Evolutionary conservation across 768 basidiomycete genomes (phyloP).

Genomic region (Xanthoconium stramineum): DNA sequence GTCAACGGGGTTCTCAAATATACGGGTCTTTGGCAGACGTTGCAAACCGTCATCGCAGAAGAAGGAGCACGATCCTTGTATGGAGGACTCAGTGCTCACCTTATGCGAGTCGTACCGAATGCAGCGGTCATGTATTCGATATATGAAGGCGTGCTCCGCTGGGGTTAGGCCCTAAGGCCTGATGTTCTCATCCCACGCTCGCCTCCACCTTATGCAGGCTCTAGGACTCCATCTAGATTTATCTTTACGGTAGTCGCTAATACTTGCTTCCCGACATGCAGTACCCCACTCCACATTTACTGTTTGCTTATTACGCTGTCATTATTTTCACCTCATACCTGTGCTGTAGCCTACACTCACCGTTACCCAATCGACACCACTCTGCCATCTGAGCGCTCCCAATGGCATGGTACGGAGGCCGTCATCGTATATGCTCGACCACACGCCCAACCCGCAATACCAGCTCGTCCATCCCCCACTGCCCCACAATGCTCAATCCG

Average conservation of each 20-base stretch:
- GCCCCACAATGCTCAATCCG: constrained; percentile 79
- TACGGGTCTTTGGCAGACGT: constrained; percentile 79
- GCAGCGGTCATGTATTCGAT: constrained; percentile 96
- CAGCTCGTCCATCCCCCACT: constrained; percentile 76
- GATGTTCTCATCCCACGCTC: neutral
- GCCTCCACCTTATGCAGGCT: too few species aligned
- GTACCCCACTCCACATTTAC: constrained; percentile 11
- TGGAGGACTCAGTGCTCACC: constrained; percentile 88
- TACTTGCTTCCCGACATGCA: constrained; percentile 4
- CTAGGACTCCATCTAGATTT: constrained; percentile 10
- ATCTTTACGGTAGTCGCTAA: constrained; percentile 14
- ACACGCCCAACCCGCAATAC: constrained; percentile 52
- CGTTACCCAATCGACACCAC: constrained; percentile 27
- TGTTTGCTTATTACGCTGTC: constrained; percentile 15
- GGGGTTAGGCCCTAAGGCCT: constrained; percentile 32
- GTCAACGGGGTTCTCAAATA: constrained; percentile 80
- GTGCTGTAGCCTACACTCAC: constrained; percentile 20
- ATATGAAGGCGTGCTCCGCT: constrained; percentile 80
- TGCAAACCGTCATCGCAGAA: constrained; percentile 81
- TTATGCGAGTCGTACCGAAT: constrained; percentile 96
- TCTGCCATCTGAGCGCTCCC: constrained; percentile 6
- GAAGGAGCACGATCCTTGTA: constrained; percentile 87
- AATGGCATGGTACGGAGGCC: too few species aligned
- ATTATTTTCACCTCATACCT: constrained; percentile 8
- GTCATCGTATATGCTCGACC: constrained; percentile 33